These are phyloP conservation scores for Citrullus mucosospermus DNA, from an alignment of 306 rosid genomes.

Conservation along the genomic window DNA sequence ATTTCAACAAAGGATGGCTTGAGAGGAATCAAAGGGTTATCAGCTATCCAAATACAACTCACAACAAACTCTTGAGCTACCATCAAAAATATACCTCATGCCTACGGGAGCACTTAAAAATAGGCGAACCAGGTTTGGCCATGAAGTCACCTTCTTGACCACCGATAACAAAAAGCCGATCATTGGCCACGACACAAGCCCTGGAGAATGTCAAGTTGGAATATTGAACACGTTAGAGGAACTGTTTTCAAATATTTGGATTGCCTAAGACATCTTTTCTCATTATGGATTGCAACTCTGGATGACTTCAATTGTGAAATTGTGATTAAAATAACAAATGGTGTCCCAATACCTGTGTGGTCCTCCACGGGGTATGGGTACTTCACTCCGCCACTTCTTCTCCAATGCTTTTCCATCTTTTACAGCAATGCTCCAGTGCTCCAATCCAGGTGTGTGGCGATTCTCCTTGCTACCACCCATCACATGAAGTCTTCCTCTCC, in stretches of 20 bases:
- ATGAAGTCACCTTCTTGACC: slow-evolving; percentile 98
- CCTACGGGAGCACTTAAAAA: slow-evolving; percentile 92
- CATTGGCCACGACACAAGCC: slow-evolving; percentile 54
- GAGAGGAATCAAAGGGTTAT: not conserved
- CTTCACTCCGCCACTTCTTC: slow-evolving; percentile 50
- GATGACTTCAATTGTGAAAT: not conserved
- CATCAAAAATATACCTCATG: slow-evolving; percentile 38
- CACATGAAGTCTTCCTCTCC: slow-evolving; percentile 90
- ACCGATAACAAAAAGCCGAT: slow-evolving; percentile 63
- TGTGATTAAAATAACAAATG: not conserved
- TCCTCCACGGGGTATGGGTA: slow-evolving; percentile 90
- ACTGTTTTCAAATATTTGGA: not conserved
- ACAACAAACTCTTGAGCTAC: not conserved
- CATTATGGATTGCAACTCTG: not conserved
- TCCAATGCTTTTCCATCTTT: slow-evolving; percentile 66
- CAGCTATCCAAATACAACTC: not conserved
- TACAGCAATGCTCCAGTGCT: slow-evolving; percentile 88
- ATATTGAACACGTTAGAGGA: no score
- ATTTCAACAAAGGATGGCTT: not conserved
- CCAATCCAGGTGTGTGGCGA: slow-evolving; percentile 74
- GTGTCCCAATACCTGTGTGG: slow-evolving; percentile 65
- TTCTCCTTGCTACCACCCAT: slow-evolving; percentile 97
- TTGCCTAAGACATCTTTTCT: not conserved
- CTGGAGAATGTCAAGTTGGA: slow-evolving; percentile 27
- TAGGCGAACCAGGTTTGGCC: slow-evolving; percentile 90